Base-by-base conservation (phyloP, 75 land plant species). In the Selaginella moellendorffii region DNA sequence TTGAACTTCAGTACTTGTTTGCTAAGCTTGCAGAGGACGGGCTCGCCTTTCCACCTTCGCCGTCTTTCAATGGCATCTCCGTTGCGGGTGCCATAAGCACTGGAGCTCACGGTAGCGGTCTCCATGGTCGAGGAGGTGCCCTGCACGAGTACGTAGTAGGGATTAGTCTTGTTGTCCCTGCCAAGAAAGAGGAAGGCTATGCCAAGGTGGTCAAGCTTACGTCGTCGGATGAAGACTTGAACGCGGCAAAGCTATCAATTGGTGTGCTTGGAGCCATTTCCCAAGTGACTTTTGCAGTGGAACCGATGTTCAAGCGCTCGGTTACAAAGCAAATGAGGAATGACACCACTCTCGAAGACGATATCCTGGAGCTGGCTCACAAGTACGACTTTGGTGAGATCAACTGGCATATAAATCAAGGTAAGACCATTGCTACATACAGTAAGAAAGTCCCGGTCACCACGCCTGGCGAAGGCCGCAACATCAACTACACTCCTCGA, bases 271-370 rank as follows among this genome's bases (percentile, higher is more conserved):
- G 72, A 0, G 71, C 29, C 0, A 71, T 71, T 25, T 71, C 72
- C 2, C 1, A 51, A 28, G 29, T 70, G 0, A 81, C 85, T 24
- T 61, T 83, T 1, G 70, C 65, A 20, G 64, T 86, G 68, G 82
- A 86, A 53, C 64, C 30, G 24, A 68, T 61, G 63, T 83, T n/a
- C n/a, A n/a, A n/a, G n/a, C n/a, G n/a, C n/a, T n/a, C n/a, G n/a
- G n/a, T n/a, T n/a, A n/a, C n/a, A 83, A 77, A 86, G 21, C 31
- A 60, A 1, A 65, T 72, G 61, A 73, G 31, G 63, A 65, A 70
- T 24, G 90, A 86, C 46, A 23, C 21, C 8, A 26, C 26, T 8
- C 28, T 86, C 0, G 84, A 83, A 31, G 58, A 76, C 9, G 29
- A 31, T 0, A 72, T 76, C 29, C 2, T 69, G 52, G 74, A 65